phyloP scores from a whole-genome alignment of 2,329 filamentous ascomycete species.

The Monilinia fructigena region DNA sequence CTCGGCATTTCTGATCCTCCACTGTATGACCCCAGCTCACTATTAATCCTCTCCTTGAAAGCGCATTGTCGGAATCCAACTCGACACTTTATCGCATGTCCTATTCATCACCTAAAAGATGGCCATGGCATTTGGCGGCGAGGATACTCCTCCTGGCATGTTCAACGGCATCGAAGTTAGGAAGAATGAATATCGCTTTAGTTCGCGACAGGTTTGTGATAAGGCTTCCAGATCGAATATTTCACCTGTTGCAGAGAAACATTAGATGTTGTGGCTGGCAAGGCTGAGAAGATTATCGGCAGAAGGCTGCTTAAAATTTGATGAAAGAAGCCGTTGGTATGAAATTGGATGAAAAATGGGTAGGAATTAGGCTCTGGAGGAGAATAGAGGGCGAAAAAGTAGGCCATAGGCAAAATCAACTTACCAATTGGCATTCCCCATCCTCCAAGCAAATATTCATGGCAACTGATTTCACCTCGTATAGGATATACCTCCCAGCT shows the following conservation, averaged over 20 bases:
- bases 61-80: background rate
- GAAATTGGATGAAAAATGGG: background rate
- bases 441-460: slow-evolving; percentile 16
- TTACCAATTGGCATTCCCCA: slow-evolving; percentile 32
- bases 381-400: background rate
- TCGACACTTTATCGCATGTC: background rate
- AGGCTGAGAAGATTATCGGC: background rate
- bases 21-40: background rate
- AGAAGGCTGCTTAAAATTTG: too few relatives aligned
- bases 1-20: background rate
- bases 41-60: background rate
- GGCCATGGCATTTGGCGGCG: slow-evolving; percentile 36
- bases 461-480: slow-evolving; percentile 1
- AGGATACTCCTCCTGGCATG: slow-evolving; percentile 34
- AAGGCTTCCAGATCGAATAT: slow-evolving; percentile 39
- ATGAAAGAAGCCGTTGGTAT: background rate
- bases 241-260: slow-evolving; percentile 36
- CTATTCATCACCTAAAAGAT: slow-evolving; percentile 22
- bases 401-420: background rate
- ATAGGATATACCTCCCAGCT: slow-evolving; percentile 17
- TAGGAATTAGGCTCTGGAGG: background rate
- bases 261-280: background rate
- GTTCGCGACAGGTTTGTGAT: slow-evolving; percentile 49
- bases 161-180: slow-evolving; percentile 60
- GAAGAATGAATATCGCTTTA: slow-evolving; percentile 58